phyloP scores from a whole-genome alignment of 208 protist species.

The Lotmaria passim region DNA sequence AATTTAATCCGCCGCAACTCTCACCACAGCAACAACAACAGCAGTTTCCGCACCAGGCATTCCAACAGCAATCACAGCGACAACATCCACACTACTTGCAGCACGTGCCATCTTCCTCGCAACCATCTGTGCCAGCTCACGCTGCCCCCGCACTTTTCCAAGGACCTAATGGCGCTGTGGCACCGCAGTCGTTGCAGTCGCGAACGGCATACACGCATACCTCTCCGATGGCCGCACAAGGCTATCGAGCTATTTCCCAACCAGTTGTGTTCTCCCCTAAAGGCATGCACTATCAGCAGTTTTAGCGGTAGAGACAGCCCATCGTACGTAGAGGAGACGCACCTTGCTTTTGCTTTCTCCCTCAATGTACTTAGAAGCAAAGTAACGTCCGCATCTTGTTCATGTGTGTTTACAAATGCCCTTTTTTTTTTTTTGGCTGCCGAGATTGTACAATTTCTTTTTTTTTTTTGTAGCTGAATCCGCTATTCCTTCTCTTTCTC shows the following conservation, averaged over 20 bases:
- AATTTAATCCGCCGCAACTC: too few species aligned
- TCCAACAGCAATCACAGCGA: not conserved
- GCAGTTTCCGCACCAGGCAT: not conserved
- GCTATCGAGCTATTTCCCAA: constrained; percentile 22
- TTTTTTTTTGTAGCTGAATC: too few species aligned
- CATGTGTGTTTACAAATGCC: too few species aligned
- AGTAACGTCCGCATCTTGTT: too few species aligned
- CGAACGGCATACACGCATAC: constrained; percentile 3
- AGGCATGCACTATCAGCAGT: constrained; percentile 1
- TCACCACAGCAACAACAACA: too few species aligned
- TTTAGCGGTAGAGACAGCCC: too few species aligned
- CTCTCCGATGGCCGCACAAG: constrained; percentile 4
- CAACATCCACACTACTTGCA: constrained; percentile 6
- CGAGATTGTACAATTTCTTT: too few species aligned
- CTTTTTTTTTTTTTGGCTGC: not conserved
- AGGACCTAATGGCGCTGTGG: not conserved
- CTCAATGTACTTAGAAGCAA: too few species aligned
- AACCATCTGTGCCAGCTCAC: not conserved
- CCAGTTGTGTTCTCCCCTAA: constrained; percentile 11
- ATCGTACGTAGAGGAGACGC: too few species aligned
- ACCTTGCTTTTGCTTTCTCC: too few species aligned
- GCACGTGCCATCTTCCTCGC: not conserved
- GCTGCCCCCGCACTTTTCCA: not conserved
- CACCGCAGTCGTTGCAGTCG: constrained; percentile 7
- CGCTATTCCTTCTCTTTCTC: too few species aligned